Conservation (phyloP, 805 yeast species). For the Yarrowia divulgata region DNA sequence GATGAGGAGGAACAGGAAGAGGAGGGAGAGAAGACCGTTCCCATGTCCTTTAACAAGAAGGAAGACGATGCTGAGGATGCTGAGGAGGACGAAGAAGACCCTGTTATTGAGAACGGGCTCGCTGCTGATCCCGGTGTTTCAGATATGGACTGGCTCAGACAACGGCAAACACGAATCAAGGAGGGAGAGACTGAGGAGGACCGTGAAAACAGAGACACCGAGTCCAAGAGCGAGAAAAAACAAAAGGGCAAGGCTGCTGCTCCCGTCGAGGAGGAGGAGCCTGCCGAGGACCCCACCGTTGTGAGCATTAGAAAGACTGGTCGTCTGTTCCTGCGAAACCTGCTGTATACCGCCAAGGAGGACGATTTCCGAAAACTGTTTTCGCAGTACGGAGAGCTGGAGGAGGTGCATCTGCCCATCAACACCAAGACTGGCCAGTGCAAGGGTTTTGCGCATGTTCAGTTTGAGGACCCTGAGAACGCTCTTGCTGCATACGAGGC, state of each 20-base stretch:
- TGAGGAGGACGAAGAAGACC: slow-evolving; percentile 38
- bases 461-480: slow-evolving; percentile 69
- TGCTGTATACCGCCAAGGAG: slow-evolving; percentile 79
- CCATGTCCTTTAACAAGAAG: slow-evolving; percentile 13
- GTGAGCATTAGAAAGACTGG: slow-evolving; percentile 69
- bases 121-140: slow-evolving; percentile 63
- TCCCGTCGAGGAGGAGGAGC: slow-evolving; percentile 42
- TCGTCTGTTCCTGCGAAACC: slow-evolving; percentile 86
- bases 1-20: slow-evolving; percentile 43
- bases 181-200: slow-evolving; percentile 38
- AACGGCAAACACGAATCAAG: slow-evolving; percentile 73
- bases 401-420: slow-evolving; percentile 90
- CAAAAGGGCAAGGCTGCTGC: slow-evolving; percentile 45
- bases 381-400: slow-evolving; percentile 69
- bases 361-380: slow-evolving; percentile 76
- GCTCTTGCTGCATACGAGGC: slow-evolving; percentile 78
- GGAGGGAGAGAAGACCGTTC: slow-evolving; percentile 45
- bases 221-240: slow-evolving; percentile 7
- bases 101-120: slow-evolving; percentile 43
- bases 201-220: slow-evolving; percentile 11
- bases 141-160: slow-evolving; percentile 87
- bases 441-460: slow-evolving; percentile 90
- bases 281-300: slow-evolving; percentile 57
- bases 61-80: slow-evolving; percentile 45
- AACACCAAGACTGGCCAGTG: slow-evolving; percentile 90